phyloP scores from a whole-genome alignment of 2,329 filamentous ascomycete genomes.

The Drechmeria coniospora region DNA sequence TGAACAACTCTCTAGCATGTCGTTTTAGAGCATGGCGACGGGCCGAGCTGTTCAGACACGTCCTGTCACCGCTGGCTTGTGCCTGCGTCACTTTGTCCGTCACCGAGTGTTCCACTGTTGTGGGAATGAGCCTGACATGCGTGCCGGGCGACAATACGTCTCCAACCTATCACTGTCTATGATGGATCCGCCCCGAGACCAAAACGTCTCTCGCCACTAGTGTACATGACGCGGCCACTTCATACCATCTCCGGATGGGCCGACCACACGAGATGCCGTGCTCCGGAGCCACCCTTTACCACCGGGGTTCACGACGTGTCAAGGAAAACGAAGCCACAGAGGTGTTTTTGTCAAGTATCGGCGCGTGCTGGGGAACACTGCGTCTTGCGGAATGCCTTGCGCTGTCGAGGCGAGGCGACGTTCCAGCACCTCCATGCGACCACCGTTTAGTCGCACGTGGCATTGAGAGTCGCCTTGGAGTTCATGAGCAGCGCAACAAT shows the following conservation, averaged over 20 bases:
- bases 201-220: constrained; percentile 32
- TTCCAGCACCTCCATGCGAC: too few relatives aligned
- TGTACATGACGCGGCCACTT: constrained; percentile 29
- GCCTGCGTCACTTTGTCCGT: too few relatives aligned
- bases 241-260: constrained; percentile 3
- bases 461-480: constrained; percentile 64
- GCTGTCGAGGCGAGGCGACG: too few relatives aligned
- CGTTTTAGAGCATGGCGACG: too few relatives aligned
- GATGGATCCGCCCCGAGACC: constrained; percentile 23
- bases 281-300: constrained; percentile 1
- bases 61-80: too few relatives aligned
- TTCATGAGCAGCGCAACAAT: constrained; percentile 99
- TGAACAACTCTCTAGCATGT: too few relatives aligned
- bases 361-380: constrained; percentile 8
- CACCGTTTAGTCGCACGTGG: constrained; percentile 33
- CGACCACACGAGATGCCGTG: constrained; percentile 2
- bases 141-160: constrained; percentile 27
- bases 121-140: constrained; percentile 10
- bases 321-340: constrained; percentile 9
- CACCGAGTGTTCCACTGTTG: too few relatives aligned
- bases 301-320: too few relatives aligned
- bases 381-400: constrained; percentile 15
- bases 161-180: constrained; percentile 29
- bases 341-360: constrained; percentile 9
- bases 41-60: too few relatives aligned